phyloP scores from a whole-genome alignment of 768 basidiomycete genomes.

The Pholiota conissans region DNA sequence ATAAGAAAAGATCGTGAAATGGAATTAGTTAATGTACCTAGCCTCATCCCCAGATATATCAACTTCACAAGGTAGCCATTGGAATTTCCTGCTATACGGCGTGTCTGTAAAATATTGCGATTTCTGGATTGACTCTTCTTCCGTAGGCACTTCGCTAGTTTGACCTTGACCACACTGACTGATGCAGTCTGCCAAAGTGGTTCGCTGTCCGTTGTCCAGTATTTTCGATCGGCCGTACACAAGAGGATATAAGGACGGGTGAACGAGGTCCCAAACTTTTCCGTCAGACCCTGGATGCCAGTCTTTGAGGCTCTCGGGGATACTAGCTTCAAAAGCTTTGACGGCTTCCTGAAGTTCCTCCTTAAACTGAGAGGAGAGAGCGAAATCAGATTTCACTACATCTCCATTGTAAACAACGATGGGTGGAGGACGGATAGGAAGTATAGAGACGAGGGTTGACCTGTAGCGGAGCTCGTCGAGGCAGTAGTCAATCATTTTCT shows the following conservation, averaged over 20 bases:
- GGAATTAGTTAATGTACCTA: too few species aligned
- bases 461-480: constrained; percentile 28
- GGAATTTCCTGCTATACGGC: constrained; percentile 26
- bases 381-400: constrained; percentile 33
- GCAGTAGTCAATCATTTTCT: constrained; percentile 26
- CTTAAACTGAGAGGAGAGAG: constrained; percentile 25
- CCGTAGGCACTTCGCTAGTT: constrained; percentile 13
- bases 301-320: constrained; percentile 36
- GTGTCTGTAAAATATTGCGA: background rate
- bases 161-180: constrained; percentile 22
- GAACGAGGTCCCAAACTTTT: constrained; percentile 44
- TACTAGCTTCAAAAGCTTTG: constrained; percentile 31
- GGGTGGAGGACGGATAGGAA: constrained; percentile 9
- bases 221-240: constrained; percentile 33
- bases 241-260: constrained; percentile 43
- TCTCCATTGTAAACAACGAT: constrained; percentile 25
- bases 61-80: constrained; percentile 31
- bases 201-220: constrained; percentile 15
- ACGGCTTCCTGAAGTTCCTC: constrained; percentile 24
- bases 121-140: background rate
- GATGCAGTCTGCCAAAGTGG: constrained; percentile 23
- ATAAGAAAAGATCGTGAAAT: background rate
- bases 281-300: constrained; percentile 47
- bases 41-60: constrained; percentile 22
- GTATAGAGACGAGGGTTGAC: constrained; percentile 9